A percentile compares a stretch with the other conserved stretches of the same genome.
Conservation (phyloP, 306 rosid species). For the Rosa rugosa region DNA sequence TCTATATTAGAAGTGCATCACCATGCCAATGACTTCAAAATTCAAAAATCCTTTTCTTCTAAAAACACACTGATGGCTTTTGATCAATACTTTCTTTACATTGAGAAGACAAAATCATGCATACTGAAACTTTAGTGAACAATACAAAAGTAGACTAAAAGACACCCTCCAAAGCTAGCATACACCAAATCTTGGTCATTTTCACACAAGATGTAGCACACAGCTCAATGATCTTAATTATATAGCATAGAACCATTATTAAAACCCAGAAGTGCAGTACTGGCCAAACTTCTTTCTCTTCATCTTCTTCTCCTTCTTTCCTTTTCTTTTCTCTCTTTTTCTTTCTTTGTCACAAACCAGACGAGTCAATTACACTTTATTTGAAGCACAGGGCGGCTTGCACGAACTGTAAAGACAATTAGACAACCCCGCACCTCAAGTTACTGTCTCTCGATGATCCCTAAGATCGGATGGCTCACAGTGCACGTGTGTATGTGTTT, state of each 20-base stretch:
- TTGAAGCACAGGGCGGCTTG: neutral
- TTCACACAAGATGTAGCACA: constrained; percentile 36
- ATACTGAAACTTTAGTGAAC: constrained; percentile 24
- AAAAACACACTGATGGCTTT: constrained; percentile 18
- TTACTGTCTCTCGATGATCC: constrained; percentile 23
- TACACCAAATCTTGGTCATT: constrained; percentile 21
- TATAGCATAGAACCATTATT: constrained; percentile 1
- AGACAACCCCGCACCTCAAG: neutral
- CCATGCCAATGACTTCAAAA: neutral
- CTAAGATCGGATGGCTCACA: constrained; percentile 28
- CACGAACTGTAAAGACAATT: constrained; percentile 22
- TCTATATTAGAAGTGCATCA: neutral
- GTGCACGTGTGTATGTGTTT: constrained; percentile 35
- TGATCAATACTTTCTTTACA: constrained; percentile 13
- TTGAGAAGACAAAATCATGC: constrained; percentile 31
- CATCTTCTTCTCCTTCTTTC: neutral
- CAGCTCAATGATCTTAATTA: constrained; percentile 34
- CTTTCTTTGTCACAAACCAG: constrained; percentile 4
- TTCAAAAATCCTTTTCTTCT: neutral
- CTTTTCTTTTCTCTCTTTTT: neutral
- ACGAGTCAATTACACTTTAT: neutral
- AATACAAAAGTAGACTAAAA: constrained; percentile 10
- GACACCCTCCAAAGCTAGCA: neutral
- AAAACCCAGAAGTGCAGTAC: constrained; percentile 11
- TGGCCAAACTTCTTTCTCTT: constrained; percentile 23